Conservation (phyloP, 23 red algal species). For the Agarophyton chilense region DNA sequence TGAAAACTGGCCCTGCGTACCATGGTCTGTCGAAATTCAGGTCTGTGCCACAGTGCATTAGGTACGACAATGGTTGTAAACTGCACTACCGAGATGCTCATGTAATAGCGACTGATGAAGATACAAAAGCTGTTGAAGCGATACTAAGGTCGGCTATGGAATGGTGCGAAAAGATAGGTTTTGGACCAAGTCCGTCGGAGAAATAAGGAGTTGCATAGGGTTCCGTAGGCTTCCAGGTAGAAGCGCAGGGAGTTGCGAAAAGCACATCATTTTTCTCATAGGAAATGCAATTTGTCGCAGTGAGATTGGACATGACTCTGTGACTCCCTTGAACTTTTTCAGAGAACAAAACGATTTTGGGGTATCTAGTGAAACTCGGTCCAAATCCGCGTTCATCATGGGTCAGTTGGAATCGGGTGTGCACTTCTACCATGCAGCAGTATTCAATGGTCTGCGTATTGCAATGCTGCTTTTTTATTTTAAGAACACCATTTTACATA, state of each 20-base stretch:
- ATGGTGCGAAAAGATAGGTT: slow-evolving; percentile 55
- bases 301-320: neutral
- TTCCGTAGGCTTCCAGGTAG: neutral
- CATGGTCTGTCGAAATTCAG: slow-evolving; percentile 28
- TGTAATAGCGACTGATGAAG: slow-evolving; percentile 56
- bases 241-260: neutral
- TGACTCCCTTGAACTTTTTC: neutral
- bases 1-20: slow-evolving; percentile 62
- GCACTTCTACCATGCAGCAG: neutral
- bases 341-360: neutral
- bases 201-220: no score
- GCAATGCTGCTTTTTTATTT: no score
- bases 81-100: slow-evolving; percentile 71
- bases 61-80: slow-evolving; percentile 64
- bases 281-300: neutral
- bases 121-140: slow-evolving; percentile 40
- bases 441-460: no score
- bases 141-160: slow-evolving; percentile 35
- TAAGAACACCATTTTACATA: no score
- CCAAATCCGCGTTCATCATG: neutral
- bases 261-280: neutral
- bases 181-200: neutral
- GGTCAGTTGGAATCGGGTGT: neutral
- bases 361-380: neutral
- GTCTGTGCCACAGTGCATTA: slow-evolving; percentile 61